Evolutionary conservation across 148 eudicot genomes (phyloP).

Genomic region (Rheum nobile): DNA sequence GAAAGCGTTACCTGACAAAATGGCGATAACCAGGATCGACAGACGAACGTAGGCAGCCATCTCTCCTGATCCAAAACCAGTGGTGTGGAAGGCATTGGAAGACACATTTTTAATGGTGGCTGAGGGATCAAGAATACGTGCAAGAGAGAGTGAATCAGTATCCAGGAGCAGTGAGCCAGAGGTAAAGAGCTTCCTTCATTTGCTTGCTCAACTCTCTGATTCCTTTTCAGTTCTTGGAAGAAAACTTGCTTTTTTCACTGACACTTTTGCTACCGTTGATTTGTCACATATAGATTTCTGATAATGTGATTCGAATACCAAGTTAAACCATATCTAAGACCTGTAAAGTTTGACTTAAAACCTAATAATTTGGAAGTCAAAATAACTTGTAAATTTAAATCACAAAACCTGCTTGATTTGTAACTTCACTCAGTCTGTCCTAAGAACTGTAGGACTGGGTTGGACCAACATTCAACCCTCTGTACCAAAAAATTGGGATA

Average conservation of each 20-base stretch:
- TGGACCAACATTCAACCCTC: too few species aligned
- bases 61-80: neutral
- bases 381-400: too few species aligned
- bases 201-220: neutral
- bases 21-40: neutral
- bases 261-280: neutral
- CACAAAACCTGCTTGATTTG: too few species aligned
- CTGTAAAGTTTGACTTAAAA: neutral
- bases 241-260: constrained; percentile 2
- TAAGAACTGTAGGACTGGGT: too few species aligned
- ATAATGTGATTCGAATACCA: neutral
- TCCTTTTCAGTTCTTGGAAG: neutral
- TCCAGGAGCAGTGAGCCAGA: neutral
- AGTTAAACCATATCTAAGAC: neutral
- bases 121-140: neutral
- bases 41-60: neutral
- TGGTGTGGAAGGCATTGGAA: neutral
- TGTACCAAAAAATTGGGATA: too few species aligned
- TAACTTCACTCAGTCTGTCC: too few species aligned
- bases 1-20: neutral
- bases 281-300: neutral
- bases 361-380: too few species aligned
- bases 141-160: constrained; percentile 6
- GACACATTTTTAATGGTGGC: neutral
- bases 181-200: constrained; percentile 1